These are phyloP conservation scores for Ceratocystis papillata DNA, from an alignment of 2,329 filamentous ascomycete species.

Conservation along the genomic window DNA sequence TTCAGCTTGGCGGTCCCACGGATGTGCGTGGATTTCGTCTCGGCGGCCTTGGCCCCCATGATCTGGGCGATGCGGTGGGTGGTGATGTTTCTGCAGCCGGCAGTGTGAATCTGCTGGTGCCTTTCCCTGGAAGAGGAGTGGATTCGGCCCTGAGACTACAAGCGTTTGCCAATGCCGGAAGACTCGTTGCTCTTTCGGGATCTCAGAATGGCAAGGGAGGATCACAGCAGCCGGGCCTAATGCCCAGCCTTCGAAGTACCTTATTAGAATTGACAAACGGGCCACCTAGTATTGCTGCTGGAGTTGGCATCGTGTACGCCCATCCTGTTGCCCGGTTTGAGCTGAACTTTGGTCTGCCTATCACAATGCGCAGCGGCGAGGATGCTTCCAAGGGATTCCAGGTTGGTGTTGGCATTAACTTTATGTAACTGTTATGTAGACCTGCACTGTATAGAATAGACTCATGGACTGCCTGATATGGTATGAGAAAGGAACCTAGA, in stretches of 20 bases:
- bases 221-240: slow-evolving; percentile 35
- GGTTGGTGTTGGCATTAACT: slow-evolving; percentile 93
- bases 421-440: slow-evolving; percentile 50
- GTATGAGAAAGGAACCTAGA: not conserved
- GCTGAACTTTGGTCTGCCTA: slow-evolving; percentile 83
- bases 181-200: slow-evolving; percentile 64
- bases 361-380: slow-evolving; percentile 73
- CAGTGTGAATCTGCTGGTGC: slow-evolving; percentile 73
- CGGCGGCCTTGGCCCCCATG: slow-evolving; percentile 77
- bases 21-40: slow-evolving; percentile 90
- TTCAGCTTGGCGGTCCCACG: slow-evolving; percentile 86
- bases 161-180: slow-evolving; percentile 80
- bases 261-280: slow-evolving; percentile 61
- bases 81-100: slow-evolving; percentile 88
- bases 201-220: slow-evolving; percentile 36
- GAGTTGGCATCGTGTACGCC: slow-evolving; percentile 84
- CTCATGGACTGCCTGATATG: not conserved
- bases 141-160: slow-evolving; percentile 81
- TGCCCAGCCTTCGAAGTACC: slow-evolving; percentile 47
- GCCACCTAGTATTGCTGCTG: slow-evolving; percentile 73
- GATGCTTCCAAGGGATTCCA: slow-evolving; percentile 83
- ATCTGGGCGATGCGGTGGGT: slow-evolving; percentile 74
- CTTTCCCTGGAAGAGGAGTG: slow-evolving; percentile 67
- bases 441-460: not conserved
- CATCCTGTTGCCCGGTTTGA: slow-evolving; percentile 90